These are phyloP conservation scores for Chlamydomonas sphaeroides DNA, from an alignment of 139 green algal species.

Conservation along the genomic window DNA sequence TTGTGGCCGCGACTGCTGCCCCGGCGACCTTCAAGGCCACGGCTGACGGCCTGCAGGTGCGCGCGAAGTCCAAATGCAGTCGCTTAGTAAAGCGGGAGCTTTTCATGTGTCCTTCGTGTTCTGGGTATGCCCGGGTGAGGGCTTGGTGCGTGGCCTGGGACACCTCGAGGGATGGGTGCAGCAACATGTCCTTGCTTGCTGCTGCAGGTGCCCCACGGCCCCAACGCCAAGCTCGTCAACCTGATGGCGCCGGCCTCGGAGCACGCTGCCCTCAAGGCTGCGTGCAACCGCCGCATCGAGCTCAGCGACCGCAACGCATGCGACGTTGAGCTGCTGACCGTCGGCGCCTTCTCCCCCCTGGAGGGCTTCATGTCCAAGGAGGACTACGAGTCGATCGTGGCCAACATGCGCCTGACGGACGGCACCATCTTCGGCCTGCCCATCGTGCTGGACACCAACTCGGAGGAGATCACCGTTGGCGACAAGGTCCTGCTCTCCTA, in stretches of 20 bases:
- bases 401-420: conserved; percentile 77
- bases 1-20: neutral
- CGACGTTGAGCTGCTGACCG: conserved; percentile 91
- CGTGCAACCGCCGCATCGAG: conserved; percentile 79
- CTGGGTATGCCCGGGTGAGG: too few relatives aligned
- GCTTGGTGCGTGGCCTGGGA: too few relatives aligned
- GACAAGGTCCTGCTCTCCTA: conserved; percentile 69
- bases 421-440: conserved; percentile 83
- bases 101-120: too few relatives aligned
- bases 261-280: conserved; percentile 57
- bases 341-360: conserved; percentile 91
- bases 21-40: too few relatives aligned
- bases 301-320: conserved; percentile 89
- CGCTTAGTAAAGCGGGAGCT: too few relatives aligned
- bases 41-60: conserved; percentile 16
- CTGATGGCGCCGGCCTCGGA: conserved; percentile 75
- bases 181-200: too few relatives aligned
- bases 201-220: conserved; percentile 76
- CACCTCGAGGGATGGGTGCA: too few relatives aligned
- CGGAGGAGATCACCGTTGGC: conserved; percentile 66
- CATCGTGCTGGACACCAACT: conserved; percentile 86
- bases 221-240: conserved; percentile 78
- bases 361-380: conserved; percentile 89
- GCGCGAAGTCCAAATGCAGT: too few relatives aligned
- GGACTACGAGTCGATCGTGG: conserved; percentile 87